These are phyloP conservation scores for Aspergillus carbonarius DNA, from an alignment of 2,329 filamentous ascomycete species.

Conservation along the genomic window DNA sequence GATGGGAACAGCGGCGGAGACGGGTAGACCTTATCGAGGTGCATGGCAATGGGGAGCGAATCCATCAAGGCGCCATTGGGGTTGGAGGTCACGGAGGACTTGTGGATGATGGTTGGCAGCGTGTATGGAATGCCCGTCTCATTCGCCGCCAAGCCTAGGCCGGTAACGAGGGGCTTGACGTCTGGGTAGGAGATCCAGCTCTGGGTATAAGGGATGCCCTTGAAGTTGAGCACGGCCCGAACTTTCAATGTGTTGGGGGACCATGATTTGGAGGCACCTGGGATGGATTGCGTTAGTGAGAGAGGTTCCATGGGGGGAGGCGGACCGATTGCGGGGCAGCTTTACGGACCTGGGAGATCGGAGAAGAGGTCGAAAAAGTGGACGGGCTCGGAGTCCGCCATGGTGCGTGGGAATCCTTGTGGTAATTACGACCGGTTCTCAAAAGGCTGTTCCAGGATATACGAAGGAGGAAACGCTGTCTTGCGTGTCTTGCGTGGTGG, in stretches of 20 bases:
- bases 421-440: no score
- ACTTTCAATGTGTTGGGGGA: slow-evolving; percentile 23
- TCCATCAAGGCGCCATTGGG: slow-evolving; percentile 30
- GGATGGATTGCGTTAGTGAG: not conserved
- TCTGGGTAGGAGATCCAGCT: slow-evolving; percentile 24
- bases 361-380: slow-evolving; percentile 35
- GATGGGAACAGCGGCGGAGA: slow-evolving; percentile 31
- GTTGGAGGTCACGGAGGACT: slow-evolving; percentile 20
- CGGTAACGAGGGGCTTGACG: slow-evolving; percentile 24
- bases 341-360: slow-evolving; percentile 21
- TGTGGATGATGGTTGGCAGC: slow-evolving; percentile 32
- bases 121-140: slow-evolving; percentile 22
- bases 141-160: slow-evolving; percentile 21
- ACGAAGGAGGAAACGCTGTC: no score
- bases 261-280: slow-evolving; percentile 30
- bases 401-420: not conserved
- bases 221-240: slow-evolving; percentile 22
- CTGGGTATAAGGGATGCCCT: slow-evolving; percentile 22
- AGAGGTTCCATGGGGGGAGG: no score
- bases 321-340: not conserved
- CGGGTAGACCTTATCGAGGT: slow-evolving; percentile 30
- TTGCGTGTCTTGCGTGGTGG: no score
- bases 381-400: slow-evolving; percentile 16
- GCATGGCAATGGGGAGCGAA: slow-evolving; percentile 31
- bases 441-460: no score